Base-by-base conservation (phyloP, 2,329 filamentous ascomycete species). In the Pseudogymnoascus sp. region DNA sequence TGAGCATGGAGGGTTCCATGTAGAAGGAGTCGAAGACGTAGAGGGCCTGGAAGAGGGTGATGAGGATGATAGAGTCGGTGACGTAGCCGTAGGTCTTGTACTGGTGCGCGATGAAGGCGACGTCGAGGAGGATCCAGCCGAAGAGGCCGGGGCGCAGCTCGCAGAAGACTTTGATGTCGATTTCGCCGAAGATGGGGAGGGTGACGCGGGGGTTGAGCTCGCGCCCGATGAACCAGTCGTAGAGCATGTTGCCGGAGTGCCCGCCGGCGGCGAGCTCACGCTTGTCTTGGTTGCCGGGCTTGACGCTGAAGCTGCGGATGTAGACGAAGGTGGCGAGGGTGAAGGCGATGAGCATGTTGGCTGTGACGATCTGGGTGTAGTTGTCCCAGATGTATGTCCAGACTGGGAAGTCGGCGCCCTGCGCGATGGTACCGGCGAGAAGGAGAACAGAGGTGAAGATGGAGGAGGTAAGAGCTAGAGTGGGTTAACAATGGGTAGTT, bases 181-280 rank as follows among this genome's bases (percentile, higher is more conserved):
- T 82, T 69, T 91, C 89, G 63, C 91, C 91, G 66, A 96, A 81
- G 58, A 95, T 74, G 2, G 92, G 92, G 23, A 96, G 77, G 0
- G 82, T 84, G 64, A 95, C 75, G 58, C 92, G 90, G 2, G 93
- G 93, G 76, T 97, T 97, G 64, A 97, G 85, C 75, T 97, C 93
- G 28, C 93, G 90, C 19, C 93, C 93, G 67, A 97, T 97, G 77
- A 92, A 97, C 86, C 91, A 97, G 76, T 97, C 93, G 74, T 97
- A 97, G 38, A 97, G 76, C 66, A 91, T 78, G 75, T 96, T 97
- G 63, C 92, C 92, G 1, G 85, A 86, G 71, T 89, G 84, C 14
- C 92, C 92, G 45, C 92, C 92, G 1, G 85, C 84, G 0, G 92
- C 92, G 6, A 97, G 82, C 73, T 94, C 87, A 41, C 92, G 89